These are phyloP conservation scores for Gautieria morchelliformis DNA, from an alignment of 768 basidiomycete genomes.

Conservation along the genomic window DNA sequence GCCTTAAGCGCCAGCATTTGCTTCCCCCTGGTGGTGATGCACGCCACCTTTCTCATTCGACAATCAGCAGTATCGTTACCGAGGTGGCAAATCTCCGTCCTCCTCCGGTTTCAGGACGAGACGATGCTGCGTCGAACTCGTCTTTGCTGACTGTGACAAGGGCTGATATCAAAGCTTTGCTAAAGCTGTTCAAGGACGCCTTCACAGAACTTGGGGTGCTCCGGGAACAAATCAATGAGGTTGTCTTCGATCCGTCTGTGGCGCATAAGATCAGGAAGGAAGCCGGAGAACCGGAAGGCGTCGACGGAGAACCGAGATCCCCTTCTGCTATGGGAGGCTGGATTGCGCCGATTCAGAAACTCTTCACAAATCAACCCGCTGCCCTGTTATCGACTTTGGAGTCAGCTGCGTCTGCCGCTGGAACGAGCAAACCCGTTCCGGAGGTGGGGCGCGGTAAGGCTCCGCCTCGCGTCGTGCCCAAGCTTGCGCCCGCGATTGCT, in stretches of 20 bases:
- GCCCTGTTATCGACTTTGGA: background rate
- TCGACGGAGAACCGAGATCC: conserved; percentile 24
- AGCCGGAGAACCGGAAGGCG: conserved; percentile 38
- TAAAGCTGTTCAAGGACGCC: conserved; percentile 78
- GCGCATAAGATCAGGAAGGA: conserved; percentile 67
- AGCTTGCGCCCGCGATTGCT: conserved; percentile 59
- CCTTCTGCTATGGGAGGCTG: conserved; percentile 13
- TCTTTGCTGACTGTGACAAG: conserved; percentile 40
- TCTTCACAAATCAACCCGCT: background rate
- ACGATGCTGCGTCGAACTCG: background rate
- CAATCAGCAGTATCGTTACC: conserved; percentile 60
- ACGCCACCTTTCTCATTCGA: conserved; percentile 74
- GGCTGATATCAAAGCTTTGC: conserved; percentile 71
- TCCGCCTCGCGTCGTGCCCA: background rate
- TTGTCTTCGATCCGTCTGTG: conserved; percentile 77
- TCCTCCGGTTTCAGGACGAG: background rate
- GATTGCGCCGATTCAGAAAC: conserved; percentile 6
- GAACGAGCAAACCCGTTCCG: background rate
- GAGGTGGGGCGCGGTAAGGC: background rate
- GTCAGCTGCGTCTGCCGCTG: background rate
- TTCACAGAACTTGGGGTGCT: conserved; percentile 78
- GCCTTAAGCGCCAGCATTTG: conserved; percentile 85
- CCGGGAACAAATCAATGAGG: conserved; percentile 75
- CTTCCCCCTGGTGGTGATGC: conserved; percentile 64
- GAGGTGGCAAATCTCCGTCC: conserved; percentile 61